A percentile compares a stretch with the other conserved stretches of the same genome.
These are phyloP conservation scores for Medicago truncatula DNA, from an alignment of 306 rosid species.

Conservation along the genomic window DNA sequence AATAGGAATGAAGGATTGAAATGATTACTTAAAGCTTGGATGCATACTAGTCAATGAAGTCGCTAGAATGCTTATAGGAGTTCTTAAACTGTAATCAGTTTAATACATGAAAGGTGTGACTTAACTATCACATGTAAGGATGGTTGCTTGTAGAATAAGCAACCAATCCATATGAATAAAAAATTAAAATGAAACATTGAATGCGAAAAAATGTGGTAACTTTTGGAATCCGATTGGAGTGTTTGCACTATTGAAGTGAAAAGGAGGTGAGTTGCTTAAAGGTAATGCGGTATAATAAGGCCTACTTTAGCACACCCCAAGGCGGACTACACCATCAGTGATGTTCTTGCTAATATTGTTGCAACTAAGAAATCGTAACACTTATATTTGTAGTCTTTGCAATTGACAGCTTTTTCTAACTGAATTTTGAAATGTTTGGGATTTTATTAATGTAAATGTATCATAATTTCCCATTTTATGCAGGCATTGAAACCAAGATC, in stretches of 20 bases:
- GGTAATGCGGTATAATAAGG: background rate
- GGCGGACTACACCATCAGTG: background rate
- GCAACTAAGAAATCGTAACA: background rate
- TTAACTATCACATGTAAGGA: background rate
- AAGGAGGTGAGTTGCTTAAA: background rate
- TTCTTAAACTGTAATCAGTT: background rate
- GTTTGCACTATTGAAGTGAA: background rate
- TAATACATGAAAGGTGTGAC: background rate
- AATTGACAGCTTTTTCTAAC: background rate
- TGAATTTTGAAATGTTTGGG: slow-evolving; percentile 1
- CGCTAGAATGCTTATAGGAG: background rate
- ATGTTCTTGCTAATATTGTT: background rate
- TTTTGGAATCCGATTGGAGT: background rate
- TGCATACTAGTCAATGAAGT: background rate
- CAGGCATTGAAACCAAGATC: slow-evolving; percentile 69
- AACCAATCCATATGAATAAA: background rate
- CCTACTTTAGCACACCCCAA: background rate
- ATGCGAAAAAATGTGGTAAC: background rate
- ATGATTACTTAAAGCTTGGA: background rate
- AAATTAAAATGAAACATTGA: background rate
- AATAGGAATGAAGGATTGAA: background rate
- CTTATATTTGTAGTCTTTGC: background rate
- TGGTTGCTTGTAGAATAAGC: slow-evolving; percentile 3
- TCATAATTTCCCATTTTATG: slow-evolving; percentile 2
- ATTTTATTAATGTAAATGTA: background rate